Evolutionary conservation across 2,329 filamentous ascomycete genomes (phyloP).

Genomic region (Fusarium floridanum): DNA sequence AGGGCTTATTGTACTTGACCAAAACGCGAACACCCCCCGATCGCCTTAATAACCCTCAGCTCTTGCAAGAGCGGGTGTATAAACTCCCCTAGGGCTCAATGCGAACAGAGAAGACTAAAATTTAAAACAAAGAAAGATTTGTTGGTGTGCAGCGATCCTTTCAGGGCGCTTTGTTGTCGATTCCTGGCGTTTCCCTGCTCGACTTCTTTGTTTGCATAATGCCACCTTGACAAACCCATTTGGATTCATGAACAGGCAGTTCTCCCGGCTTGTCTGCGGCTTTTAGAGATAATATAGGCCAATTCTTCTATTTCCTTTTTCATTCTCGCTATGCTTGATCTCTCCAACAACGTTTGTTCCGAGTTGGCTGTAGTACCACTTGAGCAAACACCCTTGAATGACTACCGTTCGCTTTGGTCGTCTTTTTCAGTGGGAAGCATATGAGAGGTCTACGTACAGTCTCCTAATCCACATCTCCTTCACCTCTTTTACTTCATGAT

Average conservation of each 20-base stretch:
- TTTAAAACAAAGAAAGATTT: not conserved
- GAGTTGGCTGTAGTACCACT: not conserved
- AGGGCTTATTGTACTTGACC: not conserved
- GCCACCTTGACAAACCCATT: not conserved
- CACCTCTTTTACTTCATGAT: not conserved
- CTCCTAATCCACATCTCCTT: too few relatives aligned
- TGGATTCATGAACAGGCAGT: not conserved
- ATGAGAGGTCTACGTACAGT: too few relatives aligned
- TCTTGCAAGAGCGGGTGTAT: not conserved
- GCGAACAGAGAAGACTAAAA: not conserved
- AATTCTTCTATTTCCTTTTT: not conserved
- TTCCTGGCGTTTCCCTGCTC: not conserved
- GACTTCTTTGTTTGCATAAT: not conserved
- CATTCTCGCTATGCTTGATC: not conserved
- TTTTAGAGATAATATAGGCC: not conserved
- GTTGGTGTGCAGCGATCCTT: not conserved
- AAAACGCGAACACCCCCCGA: not conserved
- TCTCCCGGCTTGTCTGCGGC: not conserved
- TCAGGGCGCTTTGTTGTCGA: not conserved
- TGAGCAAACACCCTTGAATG: not conserved
- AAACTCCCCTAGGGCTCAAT: not conserved
- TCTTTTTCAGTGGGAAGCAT: too few relatives aligned
- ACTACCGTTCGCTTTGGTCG: not conserved
- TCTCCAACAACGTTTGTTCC: not conserved
- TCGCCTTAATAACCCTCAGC: not conserved